Base-by-base conservation (phyloP, 192 early-diverging fungal genomes). In the Entrophospora sp. region DNA sequence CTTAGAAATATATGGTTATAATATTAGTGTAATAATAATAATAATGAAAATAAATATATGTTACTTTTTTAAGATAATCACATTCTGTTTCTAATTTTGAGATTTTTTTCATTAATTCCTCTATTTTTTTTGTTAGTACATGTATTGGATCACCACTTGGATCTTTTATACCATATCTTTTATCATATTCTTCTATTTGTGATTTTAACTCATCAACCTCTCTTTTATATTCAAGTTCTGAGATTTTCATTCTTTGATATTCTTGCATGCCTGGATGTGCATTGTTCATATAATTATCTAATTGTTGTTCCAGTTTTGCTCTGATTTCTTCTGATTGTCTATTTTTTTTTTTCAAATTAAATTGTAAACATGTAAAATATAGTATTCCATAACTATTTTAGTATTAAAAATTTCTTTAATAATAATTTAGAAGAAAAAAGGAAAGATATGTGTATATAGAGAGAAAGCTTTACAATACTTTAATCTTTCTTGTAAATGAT, bases 31-130 rank as follows among this genome's bases (percentile, higher is more conserved):
- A 22, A 8, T n/a, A 48, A 3, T 48, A 48, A 48, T 48, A 1
- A 24, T 1, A 24, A 48, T 22, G 18, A 48, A n/a, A 1, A 48
- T 48, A 48, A 48, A n/a, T n/a, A 48, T 22, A 24, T n/a, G 5
- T 32, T 38, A 58, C 56, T 31, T 36, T 32, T 58, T 31, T 58
- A 22, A 58, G 10, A 3, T 31, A 32, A 36, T 20, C 32, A 75
- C 79, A 64, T 75, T 75, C 34, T 62, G 10, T 69, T 66, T 76
- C 76, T 69, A 81, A 65, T 81, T 83, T 83, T 45, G 64, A 70
- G 63, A 78, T 73, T 75, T 78, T 74, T 73, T 74, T 74, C 48
- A 78, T 76, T 20, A 77, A 75, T 35, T 73, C 77, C 60, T 78
- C 75, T 9, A 67, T 45, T 31, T 57, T 67, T 9, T 30, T 16